Conservation (phyloP, 345 rosid genomes). For the Jatropha curcas region DNA sequence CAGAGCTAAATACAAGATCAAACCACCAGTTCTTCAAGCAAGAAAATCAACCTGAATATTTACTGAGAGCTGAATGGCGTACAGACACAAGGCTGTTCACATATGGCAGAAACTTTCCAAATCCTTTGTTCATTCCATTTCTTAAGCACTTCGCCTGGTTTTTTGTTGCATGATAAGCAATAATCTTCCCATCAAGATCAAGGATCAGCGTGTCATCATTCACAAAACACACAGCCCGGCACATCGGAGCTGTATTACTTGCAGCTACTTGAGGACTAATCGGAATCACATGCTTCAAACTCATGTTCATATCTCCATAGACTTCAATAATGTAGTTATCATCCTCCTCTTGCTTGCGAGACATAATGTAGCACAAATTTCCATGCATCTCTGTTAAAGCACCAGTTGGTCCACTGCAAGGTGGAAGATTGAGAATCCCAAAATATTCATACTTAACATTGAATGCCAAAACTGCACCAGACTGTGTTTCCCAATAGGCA, state of each 20-base stretch:
- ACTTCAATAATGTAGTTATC: slow-evolving; percentile 14
- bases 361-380: slow-evolving; percentile 40
- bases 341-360: slow-evolving; percentile 10
- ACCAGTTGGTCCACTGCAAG: slow-evolving; percentile 18
- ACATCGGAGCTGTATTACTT: not conserved
- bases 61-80: not conserved
- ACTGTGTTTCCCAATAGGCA: slow-evolving; percentile 32
- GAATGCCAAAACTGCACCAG: slow-evolving; percentile 28
- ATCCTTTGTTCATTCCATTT: slow-evolving; percentile 1
- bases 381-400: slow-evolving; percentile 34
- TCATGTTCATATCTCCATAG: slow-evolving; percentile 37
- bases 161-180: slow-evolving; percentile 22
- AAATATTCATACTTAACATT: slow-evolving; percentile 27
- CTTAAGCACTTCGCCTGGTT: slow-evolving; percentile 8
- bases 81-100: slow-evolving; percentile 38
- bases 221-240: slow-evolving; percentile 30
- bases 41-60: not conserved
- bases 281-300: slow-evolving; percentile 23
- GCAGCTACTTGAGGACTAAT: slow-evolving; percentile 1
- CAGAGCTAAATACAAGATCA: too few species aligned
- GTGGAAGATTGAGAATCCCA: slow-evolving; percentile 35
- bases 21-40: too few species aligned
- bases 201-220: slow-evolving; percentile 27
- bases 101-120: slow-evolving; percentile 34
- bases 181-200: slow-evolving; percentile 12